Base-by-base conservation (phyloP, 1,139 yeast species). In the Trichomonascaceae sp. region DNA sequence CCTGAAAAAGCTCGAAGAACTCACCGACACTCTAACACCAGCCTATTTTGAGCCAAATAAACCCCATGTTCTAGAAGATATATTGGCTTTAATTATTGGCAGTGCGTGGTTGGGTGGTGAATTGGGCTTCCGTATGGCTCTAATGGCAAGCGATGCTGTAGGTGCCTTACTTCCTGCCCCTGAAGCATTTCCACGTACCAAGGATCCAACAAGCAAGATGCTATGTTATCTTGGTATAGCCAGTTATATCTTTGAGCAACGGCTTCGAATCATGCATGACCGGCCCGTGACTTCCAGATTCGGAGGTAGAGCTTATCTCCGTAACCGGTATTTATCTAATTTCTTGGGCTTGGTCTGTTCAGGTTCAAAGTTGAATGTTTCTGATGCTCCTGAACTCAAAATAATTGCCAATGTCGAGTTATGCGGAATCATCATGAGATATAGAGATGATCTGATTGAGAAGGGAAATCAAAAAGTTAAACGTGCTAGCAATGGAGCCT, bases 31-130 rank as follows among this genome's bases (percentile, higher is more conserved):
- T 20, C 24, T 32, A n/a, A 18, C 12, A 12, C 49, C 38, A 18
- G 27, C 38, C 10, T 49, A 46, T 32, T 46, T 30, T 46, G 43
- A 17, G n/a, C 43, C 24, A 36, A 32, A 45, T 17, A 32, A 20
- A n/a, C 45, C 49, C 13, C 41, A 19, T 18, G 30, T 59, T 5
- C 43, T 60, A 15, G 55, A 60, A 43, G 58, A 58, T 18, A 53
- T 61, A 6, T 44, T 62, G 46, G 65, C 61, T 7, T 57, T 61
- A 12, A 50, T 55, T 13, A 52, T 62, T 27, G 62, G 64, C 3
- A 65, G 64, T 3, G 65, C 66, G 7, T 62, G 64, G 65, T 53
- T 62, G 3, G 66, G 65, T 2, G 63, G 61, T 2, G 64, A 62
- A 52, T 55, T 62, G 43, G 66, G 66, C 27, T 62, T 62, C 55